Evolutionary conservation across 2,329 filamentous ascomycete species (phyloP), one percentile per base, ranked within the genome.

Genomic region (Dactylellina haptotyla): DNA sequence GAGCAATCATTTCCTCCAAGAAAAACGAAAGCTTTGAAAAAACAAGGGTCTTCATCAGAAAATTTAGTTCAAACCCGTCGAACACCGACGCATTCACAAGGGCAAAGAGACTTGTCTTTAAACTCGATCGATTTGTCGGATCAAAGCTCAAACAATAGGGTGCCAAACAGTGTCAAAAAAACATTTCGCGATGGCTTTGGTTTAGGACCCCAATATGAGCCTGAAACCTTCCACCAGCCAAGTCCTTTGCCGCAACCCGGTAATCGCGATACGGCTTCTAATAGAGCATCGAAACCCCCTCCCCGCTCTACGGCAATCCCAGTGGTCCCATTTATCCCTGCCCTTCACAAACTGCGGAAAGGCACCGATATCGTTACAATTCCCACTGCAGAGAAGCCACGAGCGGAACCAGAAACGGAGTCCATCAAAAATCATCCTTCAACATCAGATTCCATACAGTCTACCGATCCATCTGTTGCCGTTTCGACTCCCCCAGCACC

Each of bases 1-100:
- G 81, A 82, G 5, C 80, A 80, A 39, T 77, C 80, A 3, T 86
- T 86, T 72, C 84, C 84, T 0, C 76, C 81, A 2, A 80, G 82
- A 65, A 82, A 82, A 41, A 79, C 80, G 0, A 59, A 53, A 43
- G n/a, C 12, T n/a, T 2, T 18, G 3, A 72, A 72, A 30, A 26
- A 28, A 18, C 48, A 51, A 43, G n/a, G 8, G 10, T 28, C 10
- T 2, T 18, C 28, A 18, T 37, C 18, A 18, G 32, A 56, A 37
- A 20, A 14, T 23, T 3, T 12, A 30, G 25, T n/a, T n/a, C n/a
- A n/a, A 46, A 46, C 4, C n/a, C 16, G 18, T 20, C 14, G 12
- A 18, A 20, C 23, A 20, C n/a, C 12, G 18, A 46, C 12, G 3
- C 18, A n/a, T 18, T 46, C 41, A 46, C 41, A 46, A 18, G 4